Base-by-base conservation (phyloP, 2,329 filamentous ascomycete species). In the Aureobasidium sp. region DNA sequence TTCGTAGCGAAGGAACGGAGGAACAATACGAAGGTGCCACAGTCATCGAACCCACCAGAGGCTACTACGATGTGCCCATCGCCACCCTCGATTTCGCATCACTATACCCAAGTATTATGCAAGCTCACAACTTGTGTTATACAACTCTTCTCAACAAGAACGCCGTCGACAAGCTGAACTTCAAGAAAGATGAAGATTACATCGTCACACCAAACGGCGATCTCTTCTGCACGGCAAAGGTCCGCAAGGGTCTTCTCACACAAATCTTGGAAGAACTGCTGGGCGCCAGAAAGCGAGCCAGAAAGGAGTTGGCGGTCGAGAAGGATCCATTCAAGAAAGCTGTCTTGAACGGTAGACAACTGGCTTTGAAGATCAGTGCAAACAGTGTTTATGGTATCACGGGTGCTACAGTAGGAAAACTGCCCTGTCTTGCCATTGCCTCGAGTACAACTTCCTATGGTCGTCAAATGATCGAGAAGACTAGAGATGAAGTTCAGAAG, bases 31-130 rank as follows among this genome's bases (percentile, higher is more conserved):
- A 96, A 81, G 94, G 94, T 73, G 94, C 94, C 1, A 99, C 94
- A 0, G 94, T 99, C 74, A 99, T 99, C 72, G 94, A 99, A 72
- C 94, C 94, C 0, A 89, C 87, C 20, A 86, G 92, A 75, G 92
- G 90, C 36, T 99, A 96, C 75, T 97, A 99, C 75, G 87, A 94
- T 70, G 90, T 96, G 29, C 94, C 94, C 1, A 89, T 99, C 66
- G 94, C 94, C 1, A 99, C 94, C 0, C 87, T 99, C 47, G 94
- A 99, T 90, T 99, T 99, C 69, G 94, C 94, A 6, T 97, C 94
- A 36, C 87, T 99, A 66, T 99, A 99, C 70, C 94, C 94, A 26
- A 97, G 92, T 79, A 99, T 99, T 71, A 99, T 99, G 74, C 93
- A 97, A 77, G 94, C 94, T 0, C 94, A 99, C 77, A 99, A 99